Conservation (phyloP, 768 basidiomycete species). For the Suillus decipiens region DNA sequence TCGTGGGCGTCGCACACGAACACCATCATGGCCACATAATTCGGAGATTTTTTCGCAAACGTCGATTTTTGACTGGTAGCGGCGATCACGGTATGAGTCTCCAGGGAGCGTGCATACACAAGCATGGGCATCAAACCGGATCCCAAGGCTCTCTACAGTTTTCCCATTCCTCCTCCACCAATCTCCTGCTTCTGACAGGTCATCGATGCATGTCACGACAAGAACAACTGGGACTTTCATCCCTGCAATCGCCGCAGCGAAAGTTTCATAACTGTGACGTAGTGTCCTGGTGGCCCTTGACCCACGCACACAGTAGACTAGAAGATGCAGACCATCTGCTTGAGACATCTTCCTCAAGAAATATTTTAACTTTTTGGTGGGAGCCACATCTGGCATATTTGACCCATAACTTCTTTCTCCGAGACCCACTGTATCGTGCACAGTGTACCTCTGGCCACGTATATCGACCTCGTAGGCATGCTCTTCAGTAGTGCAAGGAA, state of each 20-base stretch:
- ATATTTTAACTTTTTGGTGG: constrained; percentile 23
- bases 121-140: constrained; percentile 32
- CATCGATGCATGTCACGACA: constrained; percentile 41
- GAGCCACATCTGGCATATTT: constrained; percentile 10
- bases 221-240: constrained; percentile 37
- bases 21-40: neutral
- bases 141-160: constrained; percentile 16
- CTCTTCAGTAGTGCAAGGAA: constrained; percentile 38
- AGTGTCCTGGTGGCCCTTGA: constrained; percentile 20
- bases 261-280: constrained; percentile 21
- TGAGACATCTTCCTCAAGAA: constrained; percentile 36
- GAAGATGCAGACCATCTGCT: constrained; percentile 23
- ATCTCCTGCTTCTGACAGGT: constrained; percentile 22
- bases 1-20: constrained; percentile 1
- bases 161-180: constrained; percentile 35
- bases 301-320: constrained; percentile 26
- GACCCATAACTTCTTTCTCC: constrained; percentile 14
- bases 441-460: constrained; percentile 21
- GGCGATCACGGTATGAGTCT: constrained; percentile 5
- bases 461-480: constrained; percentile 29
- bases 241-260: constrained; percentile 35
- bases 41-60: constrained; percentile 1
- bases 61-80: constrained; percentile 3
- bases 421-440: constrained; percentile 39
- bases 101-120: constrained; percentile 19